These are phyloP conservation scores for Trichomonascaceae sp. DNA, from an alignment of 1,139 yeast species.

Conservation along the genomic window DNA sequence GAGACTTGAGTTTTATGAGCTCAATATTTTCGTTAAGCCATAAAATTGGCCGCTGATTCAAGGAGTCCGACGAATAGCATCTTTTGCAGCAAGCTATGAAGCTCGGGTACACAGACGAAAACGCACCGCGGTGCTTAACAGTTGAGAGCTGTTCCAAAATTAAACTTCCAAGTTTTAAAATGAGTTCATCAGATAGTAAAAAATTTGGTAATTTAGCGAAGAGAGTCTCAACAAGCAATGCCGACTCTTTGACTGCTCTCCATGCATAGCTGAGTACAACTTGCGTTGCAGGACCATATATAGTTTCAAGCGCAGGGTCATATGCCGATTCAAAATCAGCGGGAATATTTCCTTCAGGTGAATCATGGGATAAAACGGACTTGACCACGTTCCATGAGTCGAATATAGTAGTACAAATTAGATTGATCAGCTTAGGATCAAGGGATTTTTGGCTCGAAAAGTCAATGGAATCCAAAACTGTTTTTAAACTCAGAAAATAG, in stretches of 20 bases:
- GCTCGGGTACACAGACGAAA: slow-evolving; percentile 78
- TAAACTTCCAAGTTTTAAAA: slow-evolving; percentile 45
- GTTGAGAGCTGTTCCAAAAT: slow-evolving; percentile 61
- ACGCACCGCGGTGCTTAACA: slow-evolving; percentile 86
- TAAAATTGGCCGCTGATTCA: slow-evolving; percentile 37
- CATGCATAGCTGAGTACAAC: slow-evolving; percentile 69
- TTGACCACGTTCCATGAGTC: slow-evolving; percentile 51
- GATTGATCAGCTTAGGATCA: slow-evolving; percentile 18
- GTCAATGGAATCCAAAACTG: slow-evolving; percentile 37
- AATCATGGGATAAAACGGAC: slow-evolving; percentile 56
- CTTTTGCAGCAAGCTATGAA: slow-evolving; percentile 56
- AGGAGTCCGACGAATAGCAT: slow-evolving; percentile 36
- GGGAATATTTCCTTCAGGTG: slow-evolving; percentile 59
- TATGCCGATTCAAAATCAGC: slow-evolving; percentile 37
- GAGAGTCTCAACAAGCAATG: slow-evolving; percentile 46
- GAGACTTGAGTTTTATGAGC: slow-evolving; percentile 51
- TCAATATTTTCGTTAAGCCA: slow-evolving; percentile 56
- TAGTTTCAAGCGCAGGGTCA: slow-evolving; percentile 33
- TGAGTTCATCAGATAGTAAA: slow-evolving; percentile 22
- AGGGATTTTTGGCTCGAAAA: slow-evolving; percentile 11
- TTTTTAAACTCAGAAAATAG: slow-evolving; percentile 48
- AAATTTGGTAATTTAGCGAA: slow-evolving; percentile 30
- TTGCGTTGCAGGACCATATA: slow-evolving; percentile 52
- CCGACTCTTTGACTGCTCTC: slow-evolving; percentile 78
- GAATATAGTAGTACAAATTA: slow-evolving; percentile 27